phyloP scores from a whole-genome alignment of 1,284 basidiomycete species.

The Porogramme epimiltina region DNA sequence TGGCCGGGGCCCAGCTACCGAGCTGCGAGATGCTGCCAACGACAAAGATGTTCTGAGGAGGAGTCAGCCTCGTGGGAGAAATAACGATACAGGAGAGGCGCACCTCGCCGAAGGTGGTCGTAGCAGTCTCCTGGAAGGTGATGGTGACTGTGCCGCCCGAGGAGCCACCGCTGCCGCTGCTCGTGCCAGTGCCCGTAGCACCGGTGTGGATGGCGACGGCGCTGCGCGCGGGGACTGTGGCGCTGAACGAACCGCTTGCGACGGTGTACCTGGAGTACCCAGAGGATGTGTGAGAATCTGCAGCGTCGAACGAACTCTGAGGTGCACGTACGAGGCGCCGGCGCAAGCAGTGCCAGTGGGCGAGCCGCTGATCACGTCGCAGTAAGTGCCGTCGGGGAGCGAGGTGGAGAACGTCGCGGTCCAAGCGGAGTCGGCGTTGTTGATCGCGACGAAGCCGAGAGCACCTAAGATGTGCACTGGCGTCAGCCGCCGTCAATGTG shows the following conservation, averaged over 20 bases:
- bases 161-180: conserved; percentile 20
- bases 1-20: conserved; percentile 49
- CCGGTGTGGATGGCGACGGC: conserved; percentile 64
- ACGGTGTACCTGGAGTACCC: conserved; percentile 46
- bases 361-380: conserved; percentile 60
- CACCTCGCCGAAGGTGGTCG: conserved; percentile 59
- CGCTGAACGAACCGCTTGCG: conserved; percentile 51
- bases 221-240: conserved; percentile 51
- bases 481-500: neutral
- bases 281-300: neutral
- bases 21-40: conserved; percentile 57
- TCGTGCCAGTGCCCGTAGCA: conserved; percentile 25
- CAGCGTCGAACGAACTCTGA: neutral
- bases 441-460: conserved; percentile 64
- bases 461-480: no score
- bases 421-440: conserved; percentile 61
- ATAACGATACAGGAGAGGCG: conserved; percentile 8
- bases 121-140: conserved; percentile 54
- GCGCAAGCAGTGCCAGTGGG: conserved; percentile 44
- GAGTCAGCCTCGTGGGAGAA: neutral
- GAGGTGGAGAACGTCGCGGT: conserved; percentile 54
- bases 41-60: conserved; percentile 57
- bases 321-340: conserved; percentile 45
- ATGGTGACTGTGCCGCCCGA: conserved; percentile 42
- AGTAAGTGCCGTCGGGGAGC: conserved; percentile 58